Percentiles rank a stretch among this genome's conserved stretches.
Evolutionary conservation across 1,139 yeast genomes (phyloP).

Genomic region (Debaryomyces robertsiae): DNA sequence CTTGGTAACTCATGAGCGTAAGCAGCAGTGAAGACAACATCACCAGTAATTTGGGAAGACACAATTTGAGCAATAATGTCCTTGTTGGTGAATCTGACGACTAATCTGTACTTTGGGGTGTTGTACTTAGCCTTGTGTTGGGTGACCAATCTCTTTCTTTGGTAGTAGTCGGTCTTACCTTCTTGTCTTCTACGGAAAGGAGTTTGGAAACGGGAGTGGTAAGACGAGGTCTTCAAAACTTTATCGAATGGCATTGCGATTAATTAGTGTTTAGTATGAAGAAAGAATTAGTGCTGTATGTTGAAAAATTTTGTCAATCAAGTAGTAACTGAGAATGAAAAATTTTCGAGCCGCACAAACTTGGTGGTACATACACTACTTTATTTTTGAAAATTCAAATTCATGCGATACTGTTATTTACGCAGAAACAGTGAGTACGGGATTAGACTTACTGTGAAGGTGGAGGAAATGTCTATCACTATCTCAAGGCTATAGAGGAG

Average conservation of each 20-base stretch:
- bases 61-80: constrained; percentile 98
- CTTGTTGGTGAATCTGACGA: constrained; percentile 99
- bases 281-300: not conserved
- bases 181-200: constrained; percentile 99
- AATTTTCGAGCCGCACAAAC: constrained; percentile 8
- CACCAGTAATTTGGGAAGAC: constrained; percentile 97
- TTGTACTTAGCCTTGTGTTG: constrained; percentile 99
- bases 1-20: constrained; percentile 98
- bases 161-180: constrained; percentile 99
- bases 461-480: too few species aligned
- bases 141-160: constrained; percentile 98
- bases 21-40: constrained; percentile 94
- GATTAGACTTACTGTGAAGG: not conserved
- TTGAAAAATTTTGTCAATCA: constrained; percentile 4
- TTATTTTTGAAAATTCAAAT: not conserved
- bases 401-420: not conserved
- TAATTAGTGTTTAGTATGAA: not conserved
- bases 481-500: too few species aligned
- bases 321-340: constrained; percentile 4
- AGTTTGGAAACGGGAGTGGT: constrained; percentile 99
- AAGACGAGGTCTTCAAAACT: constrained; percentile 79
- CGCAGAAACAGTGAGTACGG: not conserved
- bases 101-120: constrained; percentile 99
- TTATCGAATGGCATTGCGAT: constrained; percentile 76
- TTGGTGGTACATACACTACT: constrained; percentile 6